Base-by-base conservation (phyloP, 1,284 basidiomycete species). In the Sanghuangporus baumii region DNA sequence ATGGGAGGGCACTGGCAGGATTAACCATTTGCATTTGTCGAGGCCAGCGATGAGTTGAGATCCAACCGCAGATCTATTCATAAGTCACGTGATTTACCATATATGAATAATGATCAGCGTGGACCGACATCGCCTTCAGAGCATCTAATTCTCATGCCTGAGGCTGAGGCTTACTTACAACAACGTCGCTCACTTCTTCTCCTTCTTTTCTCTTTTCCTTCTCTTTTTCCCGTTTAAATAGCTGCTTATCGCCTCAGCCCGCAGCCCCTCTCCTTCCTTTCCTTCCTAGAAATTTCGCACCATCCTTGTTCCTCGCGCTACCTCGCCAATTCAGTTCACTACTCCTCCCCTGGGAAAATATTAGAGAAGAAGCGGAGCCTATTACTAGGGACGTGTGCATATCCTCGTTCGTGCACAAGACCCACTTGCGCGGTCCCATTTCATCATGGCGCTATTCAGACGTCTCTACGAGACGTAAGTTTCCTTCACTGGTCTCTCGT, bases 391-490 rank as follows among this genome's bases (percentile, higher is more conserved):
- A 20, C 23, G 31, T 48, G 60, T 61, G 55, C 36, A 38, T 26
- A 41, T 48, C 8, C 36, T 51, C 48, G 37, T 26, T 37, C 55
- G 34, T 54, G 47, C 43, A 62, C 36, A 50, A 26, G 55, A 16
- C 23, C 31, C 54, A 36, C n/a, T 50, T 41, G 12, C 9, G 50
- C 41, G 38, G 38, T 40, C 26, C 59, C 23, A 51, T 20, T 31
- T 54, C 55, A 62, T 52, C 47, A 57, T 57, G 55, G 31, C 57
- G 34, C 46, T 60, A 14, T 51, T 64, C 23, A 58, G 43, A 52
- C 58, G 59, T 37, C 50, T 64, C 18, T 51, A 47, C 36, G 41
- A 60, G 54, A 60, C 62, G 62, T 64, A 18, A 56, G 62, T 64
- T 16, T 46, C n/a, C 40, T 31, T 26, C 23, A 6, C 31, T 23